phyloP scores from a whole-genome alignment of 768 basidiomycete genomes.

The Leucocoprinus birnbaumii region DNA sequence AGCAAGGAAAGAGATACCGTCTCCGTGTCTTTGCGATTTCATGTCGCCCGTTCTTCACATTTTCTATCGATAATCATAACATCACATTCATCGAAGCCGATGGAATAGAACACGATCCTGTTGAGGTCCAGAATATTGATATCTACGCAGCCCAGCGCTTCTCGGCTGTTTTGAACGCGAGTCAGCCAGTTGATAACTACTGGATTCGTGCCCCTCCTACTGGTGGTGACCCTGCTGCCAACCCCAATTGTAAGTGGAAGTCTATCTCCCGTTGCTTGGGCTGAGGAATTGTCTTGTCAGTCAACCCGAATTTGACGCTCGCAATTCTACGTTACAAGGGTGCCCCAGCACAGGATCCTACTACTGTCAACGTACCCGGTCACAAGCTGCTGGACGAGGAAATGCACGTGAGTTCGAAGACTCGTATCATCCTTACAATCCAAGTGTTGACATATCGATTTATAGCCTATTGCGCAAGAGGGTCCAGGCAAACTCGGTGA shows the following conservation, averaged over 20 bases:
- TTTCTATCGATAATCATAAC: conserved; percentile 32
- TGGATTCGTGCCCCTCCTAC: conserved; percentile 40
- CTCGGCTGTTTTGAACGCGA: conserved; percentile 28
- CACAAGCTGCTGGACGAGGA: conserved; percentile 26
- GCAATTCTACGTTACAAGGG: conserved; percentile 43
- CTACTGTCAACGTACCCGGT: conserved; percentile 19
- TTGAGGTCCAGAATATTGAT: conserved; percentile 35
- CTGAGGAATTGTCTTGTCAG: conserved; percentile 18
- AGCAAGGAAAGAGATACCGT: conserved; percentile 43
- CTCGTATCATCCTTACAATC: background rate
- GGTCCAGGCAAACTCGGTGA: conserved; percentile 8
- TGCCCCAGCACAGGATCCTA: conserved; percentile 27
- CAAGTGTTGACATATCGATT: background rate
- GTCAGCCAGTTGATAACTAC: conserved; percentile 26
- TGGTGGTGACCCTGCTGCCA: conserved; percentile 19
- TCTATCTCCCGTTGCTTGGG: background rate
- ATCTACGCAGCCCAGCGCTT: conserved; percentile 31
- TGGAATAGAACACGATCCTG: conserved; percentile 27
- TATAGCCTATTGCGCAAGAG: conserved; percentile 2
- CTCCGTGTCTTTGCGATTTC: conserved; percentile 50
- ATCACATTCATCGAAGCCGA: conserved; percentile 28
- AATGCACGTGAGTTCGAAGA: conserved; percentile 6
- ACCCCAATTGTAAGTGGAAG: conserved; percentile 8
- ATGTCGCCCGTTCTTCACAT: conserved; percentile 39
- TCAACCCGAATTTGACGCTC: conserved; percentile 31